These are phyloP conservation scores for Trametes sanguinea DNA, from an alignment of 768 basidiomycete species.

Conservation along the genomic window DNA sequence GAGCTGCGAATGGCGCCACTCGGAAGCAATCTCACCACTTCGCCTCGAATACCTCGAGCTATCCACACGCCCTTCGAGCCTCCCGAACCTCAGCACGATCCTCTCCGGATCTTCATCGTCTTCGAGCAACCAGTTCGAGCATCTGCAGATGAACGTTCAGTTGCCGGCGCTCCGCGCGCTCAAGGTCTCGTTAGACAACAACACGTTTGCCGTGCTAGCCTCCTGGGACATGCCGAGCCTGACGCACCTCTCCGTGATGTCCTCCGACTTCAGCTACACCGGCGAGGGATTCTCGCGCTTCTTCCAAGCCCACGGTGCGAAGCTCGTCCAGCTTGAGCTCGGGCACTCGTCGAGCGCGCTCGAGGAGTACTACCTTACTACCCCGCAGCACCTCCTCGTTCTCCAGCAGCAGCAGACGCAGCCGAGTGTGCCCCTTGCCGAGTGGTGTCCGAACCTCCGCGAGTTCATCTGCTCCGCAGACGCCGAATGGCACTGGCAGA, in stretches of 20 bases:
- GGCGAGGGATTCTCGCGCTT: constrained; percentile 63
- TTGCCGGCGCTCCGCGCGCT: constrained; percentile 70
- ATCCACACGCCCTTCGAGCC: constrained; percentile 53
- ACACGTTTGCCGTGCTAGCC: constrained; percentile 66
- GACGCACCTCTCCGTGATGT: constrained; percentile 64
- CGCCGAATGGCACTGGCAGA: constrained; percentile 81
- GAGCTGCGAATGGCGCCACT: constrained; percentile 58
- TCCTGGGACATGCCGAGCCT: constrained; percentile 67
- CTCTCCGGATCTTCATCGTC: constrained; percentile 20
- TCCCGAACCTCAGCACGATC: constrained; percentile 44
- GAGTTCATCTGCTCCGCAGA: constrained; percentile 77
- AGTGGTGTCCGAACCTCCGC: constrained; percentile 67
- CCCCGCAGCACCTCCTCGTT: constrained; percentile 33
- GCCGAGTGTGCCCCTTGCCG: constrained; percentile 51
- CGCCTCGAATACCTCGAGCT: constrained; percentile 71
- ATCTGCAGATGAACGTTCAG: constrained; percentile 37
- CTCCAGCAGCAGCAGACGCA: constrained; percentile 22
- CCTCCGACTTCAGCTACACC: constrained; percentile 72
- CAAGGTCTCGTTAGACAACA: constrained; percentile 71
- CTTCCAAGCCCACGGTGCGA: constrained; percentile 64
- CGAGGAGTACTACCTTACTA: constrained; percentile 65
- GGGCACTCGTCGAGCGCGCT: constrained; percentile 70
- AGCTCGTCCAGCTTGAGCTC: constrained; percentile 66
- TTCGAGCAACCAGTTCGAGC: background rate
- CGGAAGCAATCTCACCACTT: constrained; percentile 48